Evolutionary conservation across 2,329 filamentous ascomycete genomes (phyloP), one percentile per base, ranked within the genome.

Genomic region (Lithohypha guttulata): DNA sequence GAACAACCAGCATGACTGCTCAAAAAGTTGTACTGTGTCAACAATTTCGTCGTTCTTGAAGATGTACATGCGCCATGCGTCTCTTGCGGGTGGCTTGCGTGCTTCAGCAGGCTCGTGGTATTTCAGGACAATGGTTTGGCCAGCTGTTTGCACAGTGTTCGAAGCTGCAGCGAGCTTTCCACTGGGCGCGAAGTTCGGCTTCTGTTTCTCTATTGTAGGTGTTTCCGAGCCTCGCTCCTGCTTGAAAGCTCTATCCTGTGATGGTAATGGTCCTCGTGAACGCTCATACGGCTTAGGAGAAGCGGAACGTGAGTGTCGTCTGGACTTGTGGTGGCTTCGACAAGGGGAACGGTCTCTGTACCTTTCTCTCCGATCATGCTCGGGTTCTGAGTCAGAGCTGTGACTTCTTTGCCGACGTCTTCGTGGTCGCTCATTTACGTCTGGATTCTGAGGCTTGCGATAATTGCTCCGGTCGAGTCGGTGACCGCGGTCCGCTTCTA

Each of bases 81-180:
- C 78, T 39, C 77, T 79, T 1, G 80, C 56, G 0, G 87, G 71
- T 0, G 91, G 84, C 52, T 94, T 94, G 43, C 91, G 81, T 34
- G 89, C 84, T 65, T 98, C 91, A 8, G 84, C 66, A 1, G 91
- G 91, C 61, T 98, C 91, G 63, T 95, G 84, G 60, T 98, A 98
- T 66, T 96, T 96, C 32, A 98, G 73, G 2, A 84, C 77, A 39
- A 94, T 78, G 15, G 73, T 72, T 3, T 78, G 81, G 25, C 53
- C 51, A 7, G 61, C 56, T 77, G 77, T 18, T 14, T 75, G 75
- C 46, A 93, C 77, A 6, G 77, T 77, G 58, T 98, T 96, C 36
- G 86, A 86, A 48, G 85, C 86, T 30, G 86, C 84, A 2, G 91
- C 91, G 13, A 98, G 70, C 6, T 81, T 68, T 19, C 91, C 91